A percentile compares a stretch with the other conserved stretches of the same genome.
phyloP scores from a whole-genome alignment of 1,139 yeast genomes.

The Saccharomycopsis hybrid region DNA sequence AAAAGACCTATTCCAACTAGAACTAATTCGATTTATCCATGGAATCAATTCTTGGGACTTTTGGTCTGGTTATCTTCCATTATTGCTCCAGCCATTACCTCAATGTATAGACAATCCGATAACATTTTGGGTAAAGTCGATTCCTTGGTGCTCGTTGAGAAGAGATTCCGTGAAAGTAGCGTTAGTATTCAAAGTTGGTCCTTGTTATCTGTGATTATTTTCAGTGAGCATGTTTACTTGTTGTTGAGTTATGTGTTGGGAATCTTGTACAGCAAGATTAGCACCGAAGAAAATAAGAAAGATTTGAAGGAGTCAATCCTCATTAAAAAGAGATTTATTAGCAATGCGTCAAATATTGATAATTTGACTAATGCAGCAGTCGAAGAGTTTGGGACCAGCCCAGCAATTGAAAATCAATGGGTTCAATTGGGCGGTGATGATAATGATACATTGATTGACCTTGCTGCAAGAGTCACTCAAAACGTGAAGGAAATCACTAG shows the following conservation, averaged over 20 bases:
- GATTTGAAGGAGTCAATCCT: conserved; percentile 20
- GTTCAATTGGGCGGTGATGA: conserved; percentile 23
- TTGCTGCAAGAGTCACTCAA: conserved; percentile 7
- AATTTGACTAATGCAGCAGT: conserved; percentile 23
- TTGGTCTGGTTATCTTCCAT: conserved; percentile 75
- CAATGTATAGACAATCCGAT: conserved; percentile 51
- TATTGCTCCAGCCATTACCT: conserved; percentile 61
- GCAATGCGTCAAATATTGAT: conserved; percentile 24
- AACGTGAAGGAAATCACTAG: conserved; percentile 16
- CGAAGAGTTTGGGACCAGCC: neutral
- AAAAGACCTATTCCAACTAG: conserved; percentile 64
- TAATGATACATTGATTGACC: conserved; percentile 16
- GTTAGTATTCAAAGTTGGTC: conserved; percentile 37
- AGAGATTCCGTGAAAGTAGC: conserved; percentile 36
- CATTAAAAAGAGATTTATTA: conserved; percentile 15
- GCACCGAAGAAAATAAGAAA: conserved; percentile 22
- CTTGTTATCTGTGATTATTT: conserved; percentile 45
- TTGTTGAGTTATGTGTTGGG: conserved; percentile 26
- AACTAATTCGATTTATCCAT: conserved; percentile 66
- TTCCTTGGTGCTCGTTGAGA: conserved; percentile 37
- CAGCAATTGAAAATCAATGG: conserved; percentile 23
- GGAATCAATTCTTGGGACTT: conserved; percentile 60
- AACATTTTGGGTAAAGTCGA: conserved; percentile 22
- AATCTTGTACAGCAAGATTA: conserved; percentile 21
- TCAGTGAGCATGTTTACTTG: conserved; percentile 53